These are phyloP conservation scores for Wickerhamiella occidentalis DNA, from an alignment of 805 yeast genomes.

Conservation along the genomic window DNA sequence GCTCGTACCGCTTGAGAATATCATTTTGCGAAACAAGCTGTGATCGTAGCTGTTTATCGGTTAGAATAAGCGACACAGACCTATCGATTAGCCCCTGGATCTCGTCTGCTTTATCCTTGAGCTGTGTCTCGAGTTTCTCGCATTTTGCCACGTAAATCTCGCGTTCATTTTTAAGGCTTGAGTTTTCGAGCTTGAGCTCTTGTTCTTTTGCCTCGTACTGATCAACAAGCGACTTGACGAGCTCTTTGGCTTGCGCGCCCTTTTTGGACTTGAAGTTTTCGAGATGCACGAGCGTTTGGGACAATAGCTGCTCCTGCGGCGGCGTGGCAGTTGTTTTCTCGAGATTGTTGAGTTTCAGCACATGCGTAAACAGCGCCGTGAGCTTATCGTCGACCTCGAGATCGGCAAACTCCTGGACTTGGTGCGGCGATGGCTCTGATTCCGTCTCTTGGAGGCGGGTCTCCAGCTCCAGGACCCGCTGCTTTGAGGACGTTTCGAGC, in stretches of 20 bases:
- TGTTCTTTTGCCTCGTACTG: slow-evolving; percentile 13
- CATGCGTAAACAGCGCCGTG: slow-evolving; percentile 10
- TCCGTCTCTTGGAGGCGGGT: neutral
- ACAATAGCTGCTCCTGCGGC: slow-evolving; percentile 11
- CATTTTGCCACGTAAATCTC: slow-evolving; percentile 7
- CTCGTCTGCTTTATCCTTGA: slow-evolving; percentile 6
- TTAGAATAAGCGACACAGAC: slow-evolving; percentile 8
- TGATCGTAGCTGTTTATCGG: slow-evolving; percentile 11
- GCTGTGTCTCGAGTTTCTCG: neutral
- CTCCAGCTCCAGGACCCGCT: neutral
- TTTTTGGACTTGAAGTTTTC: slow-evolving; percentile 11
- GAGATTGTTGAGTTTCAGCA: slow-evolving; percentile 10
- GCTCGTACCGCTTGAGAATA: slow-evolving; percentile 8
- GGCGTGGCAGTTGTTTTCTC: slow-evolving; percentile 12
- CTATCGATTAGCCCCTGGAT: slow-evolving; percentile 10
- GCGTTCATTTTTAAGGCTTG: neutral
- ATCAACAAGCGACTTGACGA: slow-evolving; percentile 12
- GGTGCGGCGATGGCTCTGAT: neutral
- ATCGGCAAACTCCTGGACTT: slow-evolving; percentile 5
- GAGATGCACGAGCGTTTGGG: slow-evolving; percentile 10
- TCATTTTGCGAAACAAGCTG: slow-evolving; percentile 9
- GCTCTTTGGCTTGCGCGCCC: slow-evolving; percentile 12
- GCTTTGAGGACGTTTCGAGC: slow-evolving; percentile 1
- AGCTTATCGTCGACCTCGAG: slow-evolving; percentile 13
- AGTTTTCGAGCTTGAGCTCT: slow-evolving; percentile 9